A percentile compares a stretch with the other conserved stretches of the same genome.
phyloP scores from a whole-genome alignment of 805 yeast genomes.

The Candida lessepsii region DNA sequence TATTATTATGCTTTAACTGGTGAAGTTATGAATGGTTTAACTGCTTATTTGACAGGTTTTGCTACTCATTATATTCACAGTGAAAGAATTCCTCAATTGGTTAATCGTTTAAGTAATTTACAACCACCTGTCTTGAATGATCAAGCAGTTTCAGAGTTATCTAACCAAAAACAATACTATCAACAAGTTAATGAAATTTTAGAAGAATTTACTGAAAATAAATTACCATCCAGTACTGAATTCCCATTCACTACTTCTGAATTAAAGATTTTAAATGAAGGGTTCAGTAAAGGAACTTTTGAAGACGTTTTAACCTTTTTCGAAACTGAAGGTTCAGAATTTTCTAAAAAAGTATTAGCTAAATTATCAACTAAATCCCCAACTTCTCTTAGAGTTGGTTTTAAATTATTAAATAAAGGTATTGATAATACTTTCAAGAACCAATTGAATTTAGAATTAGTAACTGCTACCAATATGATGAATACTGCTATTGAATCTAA shows the following conservation, averaged over 20 bases:
- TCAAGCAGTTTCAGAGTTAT: slow-evolving; percentile 22
- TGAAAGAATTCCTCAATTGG: slow-evolving; percentile 58
- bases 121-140: slow-evolving; percentile 41
- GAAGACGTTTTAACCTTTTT: slow-evolving; percentile 59
- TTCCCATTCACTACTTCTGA: slow-evolving; percentile 58
- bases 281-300: slow-evolving; percentile 55
- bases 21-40: slow-evolving; percentile 70
- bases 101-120: slow-evolving; percentile 63
- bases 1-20: slow-evolving; percentile 87
- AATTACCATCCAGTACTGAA: slow-evolving; percentile 59
- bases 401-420: slow-evolving; percentile 65
- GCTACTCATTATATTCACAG: slow-evolving; percentile 88
- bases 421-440: slow-evolving; percentile 54
- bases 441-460: slow-evolving; percentile 71
- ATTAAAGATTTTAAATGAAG: slow-evolving; percentile 61
- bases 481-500: slow-evolving; percentile 48
- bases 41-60: slow-evolving; percentile 77
- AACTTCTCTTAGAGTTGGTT: slow-evolving; percentile 71
- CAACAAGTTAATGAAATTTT: slow-evolving; percentile 67
- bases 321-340: slow-evolving; percentile 48
- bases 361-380: slow-evolving; percentile 69
- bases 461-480: slow-evolving; percentile 70
- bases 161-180: slow-evolving; percentile 40
- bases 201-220: slow-evolving; percentile 69
- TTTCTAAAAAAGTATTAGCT: slow-evolving; percentile 58